Evolutionary conservation across 768 basidiomycete species (phyloP), one percentile per base, ranked within the genome.

Genomic region (Candolleomyces eurysporus): DNA sequence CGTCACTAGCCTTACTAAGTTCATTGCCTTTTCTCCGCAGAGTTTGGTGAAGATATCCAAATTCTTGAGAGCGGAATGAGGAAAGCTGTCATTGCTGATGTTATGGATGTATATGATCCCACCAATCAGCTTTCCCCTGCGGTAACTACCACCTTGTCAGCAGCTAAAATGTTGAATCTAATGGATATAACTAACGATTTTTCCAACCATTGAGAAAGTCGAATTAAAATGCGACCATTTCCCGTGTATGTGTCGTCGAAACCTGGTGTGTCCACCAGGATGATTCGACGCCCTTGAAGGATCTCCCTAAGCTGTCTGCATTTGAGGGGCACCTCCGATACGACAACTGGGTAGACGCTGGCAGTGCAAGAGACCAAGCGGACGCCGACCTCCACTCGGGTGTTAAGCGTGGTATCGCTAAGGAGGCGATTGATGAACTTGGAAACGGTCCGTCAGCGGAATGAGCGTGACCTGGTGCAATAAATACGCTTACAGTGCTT

Each of bases 21-120:
- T 22, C 19, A 61, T 36, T 2, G 59, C 48, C 9, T 61, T 30
- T 10, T 57, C 58, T 2, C 67, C 66, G 53, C 67, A 69, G 16
- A 68, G 30, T 13, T 63, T 58, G 17, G 52, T 14, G 50, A 69
- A 67, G 50, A 61, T 48, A 13, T 49, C 22, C 7, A 69, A 56
- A 31, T 64, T 60, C n/a, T 53, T 51, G 9, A 52, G 49, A 4
- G 61, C 46, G 8, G 68, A 45, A 14, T 53, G 58, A 21, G 50
- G 26, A 55, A 64, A 55, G 9, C 67, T 52, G 30, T 66, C 60
- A 22, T 63, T 55, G 7, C 68, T 66, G n/a, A 67, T 69, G 10
- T 62, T 50, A 48, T 70, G 69, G 22, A 70, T 59, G 40, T 70
- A 70, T 16, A 70, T 46, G 40, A 70, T 48, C 14, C 66, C 69